Evolutionary conservation across 768 basidiomycete genomes (phyloP).

Genomic region (Lanmaoa pseudosensibilis): DNA sequence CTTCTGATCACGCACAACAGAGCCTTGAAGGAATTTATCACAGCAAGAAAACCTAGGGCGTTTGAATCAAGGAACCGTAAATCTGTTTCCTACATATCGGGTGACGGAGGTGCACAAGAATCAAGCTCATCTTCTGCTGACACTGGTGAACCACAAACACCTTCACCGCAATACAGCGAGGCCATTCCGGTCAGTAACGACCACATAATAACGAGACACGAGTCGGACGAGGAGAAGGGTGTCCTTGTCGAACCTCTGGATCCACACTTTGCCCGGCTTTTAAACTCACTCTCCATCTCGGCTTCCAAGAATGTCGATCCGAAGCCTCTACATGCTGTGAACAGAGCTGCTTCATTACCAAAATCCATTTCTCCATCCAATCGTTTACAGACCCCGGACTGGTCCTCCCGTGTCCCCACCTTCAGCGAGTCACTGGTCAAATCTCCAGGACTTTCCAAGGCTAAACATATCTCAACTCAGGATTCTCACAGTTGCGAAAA

Average conservation of each 20-base stretch:
- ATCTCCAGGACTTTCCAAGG: conserved; percentile 7
- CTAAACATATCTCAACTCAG: conserved; percentile 1
- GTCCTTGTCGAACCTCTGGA: conserved; percentile 45
- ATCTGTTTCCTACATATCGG: conserved; percentile 20
- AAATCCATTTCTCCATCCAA: conserved; percentile 9
- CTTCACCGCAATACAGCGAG: conserved; percentile 58
- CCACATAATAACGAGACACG: conserved; percentile 24
- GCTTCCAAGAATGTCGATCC: conserved; percentile 35
- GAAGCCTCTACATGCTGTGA: conserved; percentile 5
- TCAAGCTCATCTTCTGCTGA: conserved; percentile 69
- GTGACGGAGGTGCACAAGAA: conserved; percentile 47
- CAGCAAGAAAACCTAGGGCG: conserved; percentile 57
- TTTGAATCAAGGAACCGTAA: conserved; percentile 39
- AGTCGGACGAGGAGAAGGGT: conserved; percentile 35
- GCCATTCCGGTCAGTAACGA: conserved; percentile 29
- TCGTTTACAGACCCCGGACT: conserved; percentile 29
- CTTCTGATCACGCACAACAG: conserved; percentile 15
- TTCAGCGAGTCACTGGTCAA: conserved; percentile 13
- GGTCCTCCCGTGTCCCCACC: conserved; percentile 33
- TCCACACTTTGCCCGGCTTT: conserved; percentile 68
- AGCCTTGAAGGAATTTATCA: conserved; percentile 62
- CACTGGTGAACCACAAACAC: conserved; percentile 60
- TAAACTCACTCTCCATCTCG: conserved; percentile 63
- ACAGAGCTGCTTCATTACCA: conserved; percentile 10
- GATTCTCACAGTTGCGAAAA: conserved; percentile 8